Evolutionary conservation across 1,139 yeast species (phyloP), one percentile per base, ranked within the genome.

Genomic region (Candida glucosophila): DNA sequence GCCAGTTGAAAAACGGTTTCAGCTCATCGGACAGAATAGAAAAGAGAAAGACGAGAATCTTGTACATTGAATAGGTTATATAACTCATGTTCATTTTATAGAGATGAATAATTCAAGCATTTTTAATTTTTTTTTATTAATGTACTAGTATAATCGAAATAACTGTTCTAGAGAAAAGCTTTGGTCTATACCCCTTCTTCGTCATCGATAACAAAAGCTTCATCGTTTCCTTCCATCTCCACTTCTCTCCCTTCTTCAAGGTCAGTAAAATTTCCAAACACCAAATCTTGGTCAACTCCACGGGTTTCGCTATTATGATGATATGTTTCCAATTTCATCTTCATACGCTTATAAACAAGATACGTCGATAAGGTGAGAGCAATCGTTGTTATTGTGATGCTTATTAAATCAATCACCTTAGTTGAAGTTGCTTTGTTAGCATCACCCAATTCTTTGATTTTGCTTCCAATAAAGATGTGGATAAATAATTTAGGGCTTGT

Each of bases 401-500:
- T 73, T 2, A 76, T 21, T 1, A 78, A 32, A 45, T 86, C 92
- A 8, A 81, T 58, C 14, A 78, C 27, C 41, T 70, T 72, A 4
- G 79, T 58, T 3, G 66, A 47, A 3, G 61, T 40, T 20, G 76
- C 69, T 28, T 69, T 66, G 4, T 70, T 59, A 4, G 44, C 55
- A 29, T 72, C 72, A 1, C 94, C 92, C 29, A 90, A 56, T 28
- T 70, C 72, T 32, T 77, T 81, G 22, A 90, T 49, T 34, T 86
- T 73, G 28, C 75, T 69, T 4, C 97, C 98, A 24, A 86, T 72
- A 45, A 85, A 88, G 5, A 83, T 56, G 43, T 81, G 88, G 30
- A 85, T 62, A 19, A 83, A 48, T 33, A 82, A 57, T 47, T 90
- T 88, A 3, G 97, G 97, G 0, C 93, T 72, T 1, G 94, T 76